These are phyloP conservation scores for Agaricus subrufescens DNA, from an alignment of 768 basidiomycete genomes.

Conservation along the genomic window DNA sequence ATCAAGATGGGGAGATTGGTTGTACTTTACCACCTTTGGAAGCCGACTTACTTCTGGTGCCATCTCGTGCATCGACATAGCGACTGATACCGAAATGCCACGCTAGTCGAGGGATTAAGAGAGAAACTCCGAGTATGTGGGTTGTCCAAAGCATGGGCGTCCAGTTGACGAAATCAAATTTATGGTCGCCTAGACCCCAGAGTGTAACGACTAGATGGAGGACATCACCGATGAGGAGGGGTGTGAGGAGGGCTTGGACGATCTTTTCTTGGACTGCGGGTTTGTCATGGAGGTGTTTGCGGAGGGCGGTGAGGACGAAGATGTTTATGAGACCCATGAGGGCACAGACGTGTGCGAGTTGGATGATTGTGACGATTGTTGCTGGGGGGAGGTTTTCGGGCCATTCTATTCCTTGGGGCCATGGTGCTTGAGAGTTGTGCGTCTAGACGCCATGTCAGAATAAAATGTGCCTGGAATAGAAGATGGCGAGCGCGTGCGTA, in stretches of 20 bases:
- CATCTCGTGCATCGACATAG: constrained; percentile 65
- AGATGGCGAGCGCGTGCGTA: constrained; percentile 22
- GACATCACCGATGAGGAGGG: constrained; percentile 67
- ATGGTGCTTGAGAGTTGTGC: constrained; percentile 73
- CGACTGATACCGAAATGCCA: constrained; percentile 77
- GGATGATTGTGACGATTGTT: constrained; percentile 64
- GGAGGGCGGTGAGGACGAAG: constrained; percentile 58
- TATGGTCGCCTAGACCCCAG: constrained; percentile 71
- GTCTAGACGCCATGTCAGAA: constrained; percentile 35
- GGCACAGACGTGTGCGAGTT: constrained; percentile 75
- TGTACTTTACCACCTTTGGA: background rate
- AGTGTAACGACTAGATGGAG: constrained; percentile 63
- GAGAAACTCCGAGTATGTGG: constrained; percentile 52
- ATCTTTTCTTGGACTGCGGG: constrained; percentile 73
- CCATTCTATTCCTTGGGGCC: constrained; percentile 46
- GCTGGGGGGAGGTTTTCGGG: constrained; percentile 51
- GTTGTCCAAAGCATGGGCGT: constrained; percentile 69
- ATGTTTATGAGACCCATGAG: constrained; percentile 68
- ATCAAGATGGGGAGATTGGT: background rate
- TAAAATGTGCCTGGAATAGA: background rate
- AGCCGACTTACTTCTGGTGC: constrained; percentile 12
- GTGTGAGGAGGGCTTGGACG: constrained; percentile 54
- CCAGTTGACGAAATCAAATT: constrained; percentile 61
- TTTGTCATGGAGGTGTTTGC: constrained; percentile 52
- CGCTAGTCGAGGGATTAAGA: constrained; percentile 65